These are phyloP conservation scores for Rostrohypoxylon terebratum DNA, from an alignment of 495 filamentous ascomycete genomes.

Conservation along the genomic window DNA sequence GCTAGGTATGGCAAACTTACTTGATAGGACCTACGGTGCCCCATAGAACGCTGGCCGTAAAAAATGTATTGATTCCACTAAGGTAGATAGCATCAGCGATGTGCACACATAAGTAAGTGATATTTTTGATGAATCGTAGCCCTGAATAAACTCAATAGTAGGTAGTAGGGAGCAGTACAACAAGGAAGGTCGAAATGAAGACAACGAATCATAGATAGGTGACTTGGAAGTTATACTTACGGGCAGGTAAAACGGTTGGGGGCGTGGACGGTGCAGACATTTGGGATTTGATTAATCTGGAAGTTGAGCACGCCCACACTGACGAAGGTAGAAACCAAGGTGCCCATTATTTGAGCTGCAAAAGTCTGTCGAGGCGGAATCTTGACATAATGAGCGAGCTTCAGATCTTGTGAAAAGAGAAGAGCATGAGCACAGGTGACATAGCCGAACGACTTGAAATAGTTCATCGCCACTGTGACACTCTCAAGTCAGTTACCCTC, in stretches of 20 bases:
- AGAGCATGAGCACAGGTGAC: slow-evolving; percentile 57
- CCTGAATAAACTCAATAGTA: neutral
- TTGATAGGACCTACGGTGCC: slow-evolving; percentile 60
- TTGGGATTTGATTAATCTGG: slow-evolving; percentile 52
- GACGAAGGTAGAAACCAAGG: slow-evolving; percentile 55
- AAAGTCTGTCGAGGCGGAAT: slow-evolving; percentile 59
- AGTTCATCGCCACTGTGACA: slow-evolving; percentile 55
- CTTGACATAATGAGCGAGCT: slow-evolving; percentile 61
- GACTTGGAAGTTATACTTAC: slow-evolving; percentile 19
- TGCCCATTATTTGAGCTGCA: slow-evolving; percentile 58
- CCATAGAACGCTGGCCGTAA: slow-evolving; percentile 60
- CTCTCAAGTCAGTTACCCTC: slow-evolving; percentile 7
- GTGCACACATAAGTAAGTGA: neutral
- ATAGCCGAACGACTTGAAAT: slow-evolving; percentile 59
- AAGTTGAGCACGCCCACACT: slow-evolving; percentile 57
- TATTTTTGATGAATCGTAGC: neutral
- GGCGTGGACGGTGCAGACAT: slow-evolving; percentile 55
- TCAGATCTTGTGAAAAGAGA: slow-evolving; percentile 55
- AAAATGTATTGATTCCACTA: slow-evolving; percentile 56
- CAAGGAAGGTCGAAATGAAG: neutral
- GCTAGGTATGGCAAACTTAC: neutral
- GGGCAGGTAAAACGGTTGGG: slow-evolving; percentile 58
- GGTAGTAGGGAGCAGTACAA: neutral
- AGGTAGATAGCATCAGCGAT: neutral
- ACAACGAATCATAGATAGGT: neutral